These are phyloP conservation scores for Trichoderma breve DNA, from an alignment of 2,329 filamentous ascomycete species.

Conservation along the genomic window DNA sequence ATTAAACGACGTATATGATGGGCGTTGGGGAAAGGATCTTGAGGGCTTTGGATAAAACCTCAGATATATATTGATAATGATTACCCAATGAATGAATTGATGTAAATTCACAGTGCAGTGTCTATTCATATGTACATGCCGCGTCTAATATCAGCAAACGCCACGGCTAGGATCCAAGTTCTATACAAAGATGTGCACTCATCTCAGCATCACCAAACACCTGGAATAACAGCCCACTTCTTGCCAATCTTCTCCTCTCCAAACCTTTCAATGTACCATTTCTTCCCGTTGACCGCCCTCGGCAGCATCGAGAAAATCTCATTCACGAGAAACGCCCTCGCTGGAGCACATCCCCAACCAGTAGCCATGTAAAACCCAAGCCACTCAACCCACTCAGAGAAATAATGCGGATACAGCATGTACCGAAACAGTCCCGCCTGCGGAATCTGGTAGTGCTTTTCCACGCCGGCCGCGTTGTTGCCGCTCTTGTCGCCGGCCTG, in stretches of 20 bases:
- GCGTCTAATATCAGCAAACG: background rate
- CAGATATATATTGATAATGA: background rate
- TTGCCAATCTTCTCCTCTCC: conserved; percentile 75
- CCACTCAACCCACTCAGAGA: conserved; percentile 98
- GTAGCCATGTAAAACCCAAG: conserved; percentile 78
- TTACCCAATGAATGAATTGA: background rate
- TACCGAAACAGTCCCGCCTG: conserved; percentile 77
- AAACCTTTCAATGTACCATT: conserved; percentile 88
- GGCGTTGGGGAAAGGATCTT: background rate
- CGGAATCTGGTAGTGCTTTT: conserved; percentile 86
- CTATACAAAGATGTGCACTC: background rate
- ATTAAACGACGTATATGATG: background rate
- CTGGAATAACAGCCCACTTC: conserved; percentile 68
- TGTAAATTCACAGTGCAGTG: background rate
- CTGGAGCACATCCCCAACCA: conserved; percentile 67
- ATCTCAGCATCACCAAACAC: conserved; percentile 40
- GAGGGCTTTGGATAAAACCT: background rate
- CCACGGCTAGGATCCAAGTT: background rate
- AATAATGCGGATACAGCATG: conserved; percentile 87
- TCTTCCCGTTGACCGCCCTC: conserved; percentile 72
- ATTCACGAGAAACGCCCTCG: conserved; percentile 78
- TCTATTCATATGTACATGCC: background rate
- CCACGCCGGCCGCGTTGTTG: conserved; percentile 35
- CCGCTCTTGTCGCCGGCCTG: conserved; percentile 32
- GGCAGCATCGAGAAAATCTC: conserved; percentile 89